Percentiles rank a stretch among this genome's conserved stretches.
Conservation (phyloP, 805 yeast species). For the Zygotorulaspora chibaensis region DNA sequence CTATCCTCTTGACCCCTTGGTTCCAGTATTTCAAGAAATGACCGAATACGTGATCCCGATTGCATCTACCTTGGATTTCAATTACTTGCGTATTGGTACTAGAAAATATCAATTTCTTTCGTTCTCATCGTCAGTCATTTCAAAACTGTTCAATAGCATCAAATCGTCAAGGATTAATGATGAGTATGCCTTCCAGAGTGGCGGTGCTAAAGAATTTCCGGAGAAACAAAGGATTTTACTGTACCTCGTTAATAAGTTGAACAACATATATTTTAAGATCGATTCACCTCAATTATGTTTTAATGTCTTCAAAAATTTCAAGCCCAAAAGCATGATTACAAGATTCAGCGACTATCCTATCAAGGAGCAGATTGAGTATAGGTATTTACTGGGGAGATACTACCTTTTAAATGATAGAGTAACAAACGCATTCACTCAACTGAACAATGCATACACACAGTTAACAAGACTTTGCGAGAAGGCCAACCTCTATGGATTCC, state of each 20-base stretch:
- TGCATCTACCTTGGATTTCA: constrained; percentile 23
- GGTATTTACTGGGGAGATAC: constrained; percentile 54
- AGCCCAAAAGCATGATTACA: constrained; percentile 54
- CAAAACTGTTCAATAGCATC: constrained; percentile 57
- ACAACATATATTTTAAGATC: constrained; percentile 52
- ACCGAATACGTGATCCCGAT: constrained; percentile 37
- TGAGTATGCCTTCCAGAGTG: constrained; percentile 1
- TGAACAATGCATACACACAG: constrained; percentile 49
- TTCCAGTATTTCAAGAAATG: constrained; percentile 21
- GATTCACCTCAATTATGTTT: constrained; percentile 35
- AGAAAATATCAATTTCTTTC: constrained; percentile 39
- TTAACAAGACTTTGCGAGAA: constrained; percentile 30
- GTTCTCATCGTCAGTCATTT: constrained; percentile 49
- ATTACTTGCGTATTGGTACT: constrained; percentile 16
- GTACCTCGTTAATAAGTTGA: constrained; percentile 50
- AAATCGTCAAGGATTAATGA: constrained; percentile 36
- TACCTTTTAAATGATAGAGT: constrained; percentile 51
- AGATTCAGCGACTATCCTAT: constrained; percentile 41
- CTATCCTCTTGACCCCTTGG: constrained; percentile 34
- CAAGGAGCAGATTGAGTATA: constrained; percentile 50
- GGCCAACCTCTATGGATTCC: constrained; percentile 2
- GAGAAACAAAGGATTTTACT: constrained; percentile 48
- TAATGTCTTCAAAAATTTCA: constrained; percentile 39
- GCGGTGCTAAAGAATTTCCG: constrained; percentile 27
- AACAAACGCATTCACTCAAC: constrained; percentile 48